Conservation (phyloP, 2,329 filamentous ascomycete genomes). For the Thielaviopsis populi region DNA sequence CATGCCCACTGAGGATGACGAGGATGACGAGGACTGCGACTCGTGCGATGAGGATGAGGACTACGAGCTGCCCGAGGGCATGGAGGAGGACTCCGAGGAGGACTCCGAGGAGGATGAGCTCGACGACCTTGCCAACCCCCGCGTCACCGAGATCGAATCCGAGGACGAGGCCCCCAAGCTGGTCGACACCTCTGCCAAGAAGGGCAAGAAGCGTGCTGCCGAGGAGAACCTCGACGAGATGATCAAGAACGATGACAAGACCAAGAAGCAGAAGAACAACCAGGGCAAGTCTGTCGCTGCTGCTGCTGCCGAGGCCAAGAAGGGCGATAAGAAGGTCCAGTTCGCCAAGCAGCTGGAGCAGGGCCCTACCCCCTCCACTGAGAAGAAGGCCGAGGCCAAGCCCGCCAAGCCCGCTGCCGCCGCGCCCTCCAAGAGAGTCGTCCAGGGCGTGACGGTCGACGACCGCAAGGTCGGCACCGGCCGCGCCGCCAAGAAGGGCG, state of each 20-base stretch:
- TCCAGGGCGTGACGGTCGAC: conserved; percentile 83
- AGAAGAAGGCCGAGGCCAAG: conserved; percentile 31
- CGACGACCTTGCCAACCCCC: conserved; percentile 61
- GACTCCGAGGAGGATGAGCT: conserved; percentile 62
- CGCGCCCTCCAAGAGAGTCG: conserved; percentile 55
- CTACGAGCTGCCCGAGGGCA: conserved; percentile 70
- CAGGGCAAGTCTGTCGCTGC: conserved; percentile 66
- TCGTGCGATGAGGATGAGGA: conserved; percentile 47
- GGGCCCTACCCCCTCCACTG: conserved; percentile 64
- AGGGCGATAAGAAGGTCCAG: conserved; percentile 85
- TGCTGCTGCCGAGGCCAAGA: conserved; percentile 40
- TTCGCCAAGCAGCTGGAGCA: conserved; percentile 99
- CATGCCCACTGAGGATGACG: conserved; percentile 49
- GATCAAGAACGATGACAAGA: conserved; percentile 62
- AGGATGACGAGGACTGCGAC: conserved; percentile 39
- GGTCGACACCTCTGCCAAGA: conserved; percentile 41
- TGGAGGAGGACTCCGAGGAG: conserved; percentile 44
- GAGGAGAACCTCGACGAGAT: conserved; percentile 70
- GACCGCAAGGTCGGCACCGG: conserved; percentile 88
- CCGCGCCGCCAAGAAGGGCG: conserved; percentile 73
- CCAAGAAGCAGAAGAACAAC: conserved; percentile 98
- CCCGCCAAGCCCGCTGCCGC: conserved; percentile 20
- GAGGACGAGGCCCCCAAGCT: conserved; percentile 58
- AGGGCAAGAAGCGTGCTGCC: conserved; percentile 84
- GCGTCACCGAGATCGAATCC: conserved; percentile 68